These are phyloP conservation scores for Rhinocladiella similis DNA, from an alignment of 2,329 filamentous ascomycete genomes.

Conservation along the genomic window DNA sequence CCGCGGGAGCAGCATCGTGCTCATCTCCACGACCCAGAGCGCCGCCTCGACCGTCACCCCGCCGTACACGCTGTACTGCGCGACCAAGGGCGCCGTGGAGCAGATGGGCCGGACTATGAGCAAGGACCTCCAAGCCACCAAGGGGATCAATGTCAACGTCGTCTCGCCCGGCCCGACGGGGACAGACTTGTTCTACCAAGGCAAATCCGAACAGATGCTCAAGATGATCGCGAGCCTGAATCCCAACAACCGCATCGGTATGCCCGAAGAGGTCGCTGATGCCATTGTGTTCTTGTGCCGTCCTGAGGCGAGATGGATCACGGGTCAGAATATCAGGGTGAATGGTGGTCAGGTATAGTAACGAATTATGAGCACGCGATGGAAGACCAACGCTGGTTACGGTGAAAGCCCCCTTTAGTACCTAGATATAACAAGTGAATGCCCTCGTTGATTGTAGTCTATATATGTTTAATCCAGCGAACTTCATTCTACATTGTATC, in stretches of 20 bases:
- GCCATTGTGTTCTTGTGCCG: constrained; percentile 46
- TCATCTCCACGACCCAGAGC: constrained; percentile 51
- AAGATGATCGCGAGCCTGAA: constrained; percentile 42
- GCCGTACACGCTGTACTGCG: constrained; percentile 53
- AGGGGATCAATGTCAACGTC: constrained; percentile 54
- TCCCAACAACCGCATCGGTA: constrained; percentile 49
- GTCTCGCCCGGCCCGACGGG: constrained; percentile 56
- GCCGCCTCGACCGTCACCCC: constrained; percentile 43
- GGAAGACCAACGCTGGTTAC: not conserved
- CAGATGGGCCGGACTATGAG: constrained; percentile 57
- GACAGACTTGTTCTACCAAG: constrained; percentile 57
- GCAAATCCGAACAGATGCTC: constrained; percentile 50
- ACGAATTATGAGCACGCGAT: not conserved
- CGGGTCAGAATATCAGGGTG: constrained; percentile 48
- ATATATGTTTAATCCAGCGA: no score
- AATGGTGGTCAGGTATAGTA: constrained; percentile 43
- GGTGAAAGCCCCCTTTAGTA: no score
- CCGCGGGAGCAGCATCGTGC: constrained; percentile 50
- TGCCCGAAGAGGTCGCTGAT: constrained; percentile 53
- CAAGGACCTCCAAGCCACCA: constrained; percentile 50
- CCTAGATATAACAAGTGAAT: no score
- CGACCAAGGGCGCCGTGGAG: constrained; percentile 61
- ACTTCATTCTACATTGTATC: no score
- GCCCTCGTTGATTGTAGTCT: no score
- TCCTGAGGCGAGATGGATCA: constrained; percentile 44